Conservation (phyloP, 345 rosid genomes). For the Moricandia arvensis region DNA sequence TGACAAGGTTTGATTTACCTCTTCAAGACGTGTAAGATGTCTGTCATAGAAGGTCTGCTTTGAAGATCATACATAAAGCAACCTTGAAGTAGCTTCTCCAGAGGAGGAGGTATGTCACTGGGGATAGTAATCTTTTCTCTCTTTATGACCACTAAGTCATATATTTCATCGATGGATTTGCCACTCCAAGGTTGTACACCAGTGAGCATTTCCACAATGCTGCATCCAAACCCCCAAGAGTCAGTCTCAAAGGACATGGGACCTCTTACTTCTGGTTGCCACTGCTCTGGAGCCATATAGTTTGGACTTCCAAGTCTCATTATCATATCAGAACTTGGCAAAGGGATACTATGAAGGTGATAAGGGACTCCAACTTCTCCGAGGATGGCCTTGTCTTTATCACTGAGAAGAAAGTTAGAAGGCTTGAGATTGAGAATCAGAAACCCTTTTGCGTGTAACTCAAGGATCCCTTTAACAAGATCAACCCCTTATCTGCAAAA, state of each 20-base stretch:
- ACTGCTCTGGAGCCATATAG: slow-evolving; percentile 99
- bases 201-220: slow-evolving; percentile 89
- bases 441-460: slow-evolving; percentile 65
- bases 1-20: slow-evolving; percentile 46
- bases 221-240: slow-evolving; percentile 95
- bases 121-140: slow-evolving; percentile 74
- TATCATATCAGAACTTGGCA: slow-evolving; percentile 62
- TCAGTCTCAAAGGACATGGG: slow-evolving; percentile 89
- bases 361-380: slow-evolving; percentile 85
- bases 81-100: slow-evolving; percentile 69
- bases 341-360: slow-evolving; percentile 67
- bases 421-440: slow-evolving; percentile 83
- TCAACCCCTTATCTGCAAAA: slow-evolving; percentile 66
- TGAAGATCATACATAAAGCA: slow-evolving; percentile 91
- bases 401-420: slow-evolving; percentile 70
- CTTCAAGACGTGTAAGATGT: slow-evolving; percentile 61
- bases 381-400: slow-evolving; percentile 60
- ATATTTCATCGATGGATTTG: slow-evolving; percentile 60
- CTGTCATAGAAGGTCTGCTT: slow-evolving; percentile 82
- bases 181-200: slow-evolving; percentile 86
- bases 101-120: slow-evolving; percentile 64
- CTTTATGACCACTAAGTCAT: slow-evolving; percentile 61
- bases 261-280: slow-evolving; percentile 87
- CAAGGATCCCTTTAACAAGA: slow-evolving; percentile 67
- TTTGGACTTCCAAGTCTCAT: slow-evolving; percentile 81